Conservation (phyloP, 176 grass and related monocot species). For the bread wheat (Triticum aestivum) region DNA sequence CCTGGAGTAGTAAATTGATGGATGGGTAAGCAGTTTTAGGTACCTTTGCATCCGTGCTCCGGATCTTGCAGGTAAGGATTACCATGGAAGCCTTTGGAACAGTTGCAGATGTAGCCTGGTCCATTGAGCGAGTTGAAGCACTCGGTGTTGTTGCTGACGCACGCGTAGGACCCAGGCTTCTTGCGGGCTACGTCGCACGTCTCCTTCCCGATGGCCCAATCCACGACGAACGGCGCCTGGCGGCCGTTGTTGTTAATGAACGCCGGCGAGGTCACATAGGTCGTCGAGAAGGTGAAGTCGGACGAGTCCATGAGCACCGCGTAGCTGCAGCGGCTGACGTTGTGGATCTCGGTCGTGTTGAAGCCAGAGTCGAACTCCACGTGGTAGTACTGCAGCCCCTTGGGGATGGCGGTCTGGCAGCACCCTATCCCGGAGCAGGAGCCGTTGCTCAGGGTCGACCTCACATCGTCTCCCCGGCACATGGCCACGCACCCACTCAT, state of each 20-base stretch:
- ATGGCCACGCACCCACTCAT: background rate
- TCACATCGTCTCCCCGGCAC: background rate
- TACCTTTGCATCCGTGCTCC: too few species aligned
- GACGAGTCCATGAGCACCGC: constrained; percentile 9
- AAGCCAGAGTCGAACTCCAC: background rate
- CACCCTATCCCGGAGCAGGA: background rate
- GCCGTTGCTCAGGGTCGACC: background rate
- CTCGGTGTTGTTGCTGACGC: too few species aligned
- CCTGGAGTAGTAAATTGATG: too few species aligned
- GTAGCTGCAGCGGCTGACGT: constrained; percentile 25
- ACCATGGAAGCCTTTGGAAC: too few species aligned
- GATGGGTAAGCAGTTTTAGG: too few species aligned
- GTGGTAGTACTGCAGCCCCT: background rate
- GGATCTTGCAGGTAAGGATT: too few species aligned
- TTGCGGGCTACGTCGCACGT: too few species aligned
- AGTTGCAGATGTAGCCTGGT: too few species aligned
- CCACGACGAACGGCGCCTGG: background rate
- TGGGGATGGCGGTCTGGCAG: background rate
- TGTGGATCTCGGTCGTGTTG: background rate
- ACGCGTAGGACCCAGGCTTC: too few species aligned
- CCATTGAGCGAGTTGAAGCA: too few species aligned
- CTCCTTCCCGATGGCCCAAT: background rate
- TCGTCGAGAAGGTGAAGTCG: background rate
- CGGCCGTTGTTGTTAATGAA: background rate
- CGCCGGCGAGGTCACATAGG: background rate